Base-by-base conservation (phyloP, 2,329 filamentous ascomycete genomes). In the Fusarium nanum region DNA sequence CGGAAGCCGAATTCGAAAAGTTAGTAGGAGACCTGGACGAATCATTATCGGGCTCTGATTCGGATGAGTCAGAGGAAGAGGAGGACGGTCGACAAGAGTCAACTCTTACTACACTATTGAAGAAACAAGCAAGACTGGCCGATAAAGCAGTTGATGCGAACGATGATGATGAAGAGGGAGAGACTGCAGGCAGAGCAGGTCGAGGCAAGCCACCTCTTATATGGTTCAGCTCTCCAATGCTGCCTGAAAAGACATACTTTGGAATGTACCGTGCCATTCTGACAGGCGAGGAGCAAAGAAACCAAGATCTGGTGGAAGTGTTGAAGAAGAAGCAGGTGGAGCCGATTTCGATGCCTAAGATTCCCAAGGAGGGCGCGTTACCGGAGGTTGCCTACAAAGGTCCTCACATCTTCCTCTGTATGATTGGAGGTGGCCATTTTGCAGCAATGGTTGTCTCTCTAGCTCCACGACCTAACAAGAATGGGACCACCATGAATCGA, bases 401-500 rank as follows among this genome's bases (percentile, higher is more conserved):
- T 10, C 93, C 94, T 4, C 94, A 98, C 77, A 89, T 97, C 52
- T 98, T 99, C 77, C 87, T 99, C 49, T 98, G 94, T 81, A 99
- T 99, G 96, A 97, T 99, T 53, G 96, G 96, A 25, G 96, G 96
- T 64, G 96, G 96, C 0, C 96, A 99, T 78, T 99, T 99, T 77
- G 96, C 96, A 1, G 96, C 93, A 53, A 98, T 98, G 94, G 86
- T 98, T 13, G 92, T 99, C 13, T 94, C 94, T 0, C 86, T 98
- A 6, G 89, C 93, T 1, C 94, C 96, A 0, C 92, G 94, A 67
- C 84, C 92, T 56, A 88, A 89, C 40, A 95, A 93, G 77, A 88
- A 89, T 55, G 84, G 85, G 5, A 83, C 87, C 0, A 85, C 91
- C 2, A 88, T 97, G 77, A 94, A 97, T 71, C 87, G 93, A 56